Conservation (phyloP, 2,329 filamentous ascomycete species). For the Aspergillus vadensis region DNA sequence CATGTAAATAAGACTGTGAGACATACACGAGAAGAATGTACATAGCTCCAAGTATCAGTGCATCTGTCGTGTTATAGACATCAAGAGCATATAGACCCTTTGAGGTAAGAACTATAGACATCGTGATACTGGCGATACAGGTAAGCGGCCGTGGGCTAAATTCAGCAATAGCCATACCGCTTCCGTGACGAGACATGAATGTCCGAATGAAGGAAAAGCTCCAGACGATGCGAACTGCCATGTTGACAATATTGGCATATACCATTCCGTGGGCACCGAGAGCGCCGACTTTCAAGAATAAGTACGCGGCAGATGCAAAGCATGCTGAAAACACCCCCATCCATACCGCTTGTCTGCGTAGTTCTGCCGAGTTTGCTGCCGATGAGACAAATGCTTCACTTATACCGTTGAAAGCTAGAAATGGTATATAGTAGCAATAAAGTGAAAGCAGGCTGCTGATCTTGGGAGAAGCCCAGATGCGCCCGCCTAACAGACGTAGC, state of each 20-base stretch:
- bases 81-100: conserved; percentile 16
- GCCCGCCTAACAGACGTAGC: conserved; percentile 74
- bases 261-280: conserved; percentile 81
- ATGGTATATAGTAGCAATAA: conserved; percentile 92
- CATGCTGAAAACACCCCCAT: conserved; percentile 79
- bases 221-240: conserved; percentile 82
- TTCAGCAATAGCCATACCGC: conserved; percentile 44
- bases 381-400: conserved; percentile 91
- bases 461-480: conserved; percentile 71
- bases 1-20: background rate
- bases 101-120: conserved; percentile 45
- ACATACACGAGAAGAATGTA: conserved; percentile 65
- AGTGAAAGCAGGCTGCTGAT: conserved; percentile 72
- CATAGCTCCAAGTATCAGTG: conserved; percentile 53
- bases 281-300: conserved; percentile 69
- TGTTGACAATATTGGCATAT: conserved; percentile 84
- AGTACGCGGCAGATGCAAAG: conserved; percentile 73
- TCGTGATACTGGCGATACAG: conserved; percentile 48
- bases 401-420: conserved; percentile 88
- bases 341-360: conserved; percentile 76
- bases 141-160: conserved; percentile 51
- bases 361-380: conserved; percentile 72
- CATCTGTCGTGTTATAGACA: conserved; percentile 44
- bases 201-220: conserved; percentile 69
- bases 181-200: conserved; percentile 59